phyloP scores from a whole-genome alignment of 2,329 filamentous ascomycete genomes.

The Pseudocercospora pini-densiflorae region DNA sequence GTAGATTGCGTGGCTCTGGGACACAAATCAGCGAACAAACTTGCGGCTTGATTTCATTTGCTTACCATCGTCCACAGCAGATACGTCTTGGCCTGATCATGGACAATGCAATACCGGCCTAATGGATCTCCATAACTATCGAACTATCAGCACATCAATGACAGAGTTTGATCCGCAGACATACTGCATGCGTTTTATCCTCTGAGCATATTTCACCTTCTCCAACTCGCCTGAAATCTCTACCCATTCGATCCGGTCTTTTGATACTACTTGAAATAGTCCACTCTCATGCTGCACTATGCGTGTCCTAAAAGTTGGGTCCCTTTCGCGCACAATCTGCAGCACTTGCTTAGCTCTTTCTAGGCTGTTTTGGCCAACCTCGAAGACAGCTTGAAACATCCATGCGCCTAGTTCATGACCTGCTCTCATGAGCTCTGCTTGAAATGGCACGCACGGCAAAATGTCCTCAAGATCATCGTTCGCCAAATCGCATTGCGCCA shows the following conservation, averaged over 20 bases:
- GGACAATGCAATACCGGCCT: not conserved
- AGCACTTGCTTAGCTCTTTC: not conserved
- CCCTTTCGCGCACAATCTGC: not conserved
- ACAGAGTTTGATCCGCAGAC: not conserved
- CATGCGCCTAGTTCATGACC: not conserved
- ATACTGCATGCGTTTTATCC: not conserved
- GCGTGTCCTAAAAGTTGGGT: not conserved
- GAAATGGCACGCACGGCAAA: not conserved
- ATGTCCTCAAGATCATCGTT: not conserved
- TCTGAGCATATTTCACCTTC: not conserved
- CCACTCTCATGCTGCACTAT: not conserved
- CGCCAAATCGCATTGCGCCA: not conserved
- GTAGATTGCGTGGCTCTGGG: not conserved
- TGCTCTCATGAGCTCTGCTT: not conserved
- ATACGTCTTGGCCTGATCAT: not conserved
- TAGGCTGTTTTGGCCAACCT: not conserved
- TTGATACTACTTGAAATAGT: not conserved
- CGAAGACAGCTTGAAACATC: constrained; percentile 1
- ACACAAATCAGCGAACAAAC: not conserved
- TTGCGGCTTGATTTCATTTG: not conserved
- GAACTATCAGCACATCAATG: no score
- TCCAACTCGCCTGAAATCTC: not conserved
- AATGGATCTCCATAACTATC: not conserved
- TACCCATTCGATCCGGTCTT: not conserved
- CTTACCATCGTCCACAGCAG: not conserved